Conservation (phyloP, 116 monocot genomes). For the Posidonia oceanica region DNA sequence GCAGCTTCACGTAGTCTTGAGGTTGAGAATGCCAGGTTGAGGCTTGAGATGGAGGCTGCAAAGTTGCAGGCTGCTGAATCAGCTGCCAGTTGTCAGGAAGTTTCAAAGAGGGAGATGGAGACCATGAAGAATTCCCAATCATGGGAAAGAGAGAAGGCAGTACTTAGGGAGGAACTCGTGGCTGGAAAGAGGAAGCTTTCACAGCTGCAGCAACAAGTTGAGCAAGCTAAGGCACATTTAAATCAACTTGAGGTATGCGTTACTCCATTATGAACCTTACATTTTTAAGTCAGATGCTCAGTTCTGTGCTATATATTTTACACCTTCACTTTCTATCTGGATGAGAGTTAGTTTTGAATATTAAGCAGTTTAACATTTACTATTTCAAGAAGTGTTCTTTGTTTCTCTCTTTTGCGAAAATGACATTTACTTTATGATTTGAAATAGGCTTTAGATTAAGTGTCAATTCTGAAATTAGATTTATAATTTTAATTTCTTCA, state of each 20-base stretch:
- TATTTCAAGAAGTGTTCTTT: no score
- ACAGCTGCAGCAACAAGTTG: slow-evolving; percentile 39
- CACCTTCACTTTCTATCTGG: no score
- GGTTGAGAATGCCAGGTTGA: slow-evolving; percentile 59
- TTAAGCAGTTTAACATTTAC: no score
- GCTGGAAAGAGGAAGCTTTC: slow-evolving; percentile 39
- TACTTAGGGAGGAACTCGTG: slow-evolving; percentile 55
- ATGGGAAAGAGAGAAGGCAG: slow-evolving; percentile 53
- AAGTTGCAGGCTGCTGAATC: slow-evolving; percentile 57
- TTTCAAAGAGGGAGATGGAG: slow-evolving; percentile 59
- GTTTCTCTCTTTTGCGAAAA: no score
- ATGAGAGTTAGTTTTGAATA: no score
- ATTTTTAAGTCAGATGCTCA: neutral
- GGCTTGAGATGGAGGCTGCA: slow-evolving; percentile 69
- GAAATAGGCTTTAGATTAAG: no score
- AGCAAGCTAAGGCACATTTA: slow-evolving; percentile 39
- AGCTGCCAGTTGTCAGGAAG: slow-evolving; percentile 54
- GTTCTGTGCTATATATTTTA: no score
- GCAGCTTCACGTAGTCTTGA: slow-evolving; percentile 35
- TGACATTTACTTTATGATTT: no score
- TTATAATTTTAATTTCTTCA: no score
- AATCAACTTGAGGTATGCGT: slow-evolving; percentile 53
- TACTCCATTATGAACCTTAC: neutral
- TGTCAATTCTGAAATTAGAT: no score
- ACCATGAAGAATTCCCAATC: slow-evolving; percentile 47